Evolutionary conservation across 2,329 filamentous ascomycete genomes (phyloP).

Genomic region (Paramyrothecium sp.): DNA sequence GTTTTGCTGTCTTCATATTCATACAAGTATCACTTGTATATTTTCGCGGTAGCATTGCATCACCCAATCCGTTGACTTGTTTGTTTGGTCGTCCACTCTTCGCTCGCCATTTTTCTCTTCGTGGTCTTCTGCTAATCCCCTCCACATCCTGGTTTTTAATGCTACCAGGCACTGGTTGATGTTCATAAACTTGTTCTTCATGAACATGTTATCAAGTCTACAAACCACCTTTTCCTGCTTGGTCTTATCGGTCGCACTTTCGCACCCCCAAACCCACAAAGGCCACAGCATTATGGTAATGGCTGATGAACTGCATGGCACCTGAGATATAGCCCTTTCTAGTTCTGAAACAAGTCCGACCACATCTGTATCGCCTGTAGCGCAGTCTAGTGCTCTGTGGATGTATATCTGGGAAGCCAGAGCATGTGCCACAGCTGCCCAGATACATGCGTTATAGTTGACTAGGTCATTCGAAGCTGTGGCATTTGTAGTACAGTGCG

Average conservation of each 20-base stretch:
- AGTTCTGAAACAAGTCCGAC: neutral
- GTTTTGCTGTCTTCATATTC: too few species aligned
- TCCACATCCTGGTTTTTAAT: neutral
- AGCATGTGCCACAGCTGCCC: neutral
- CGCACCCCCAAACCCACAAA: constrained; percentile 7
- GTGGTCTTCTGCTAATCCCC: neutral
- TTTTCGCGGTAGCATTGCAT: neutral
- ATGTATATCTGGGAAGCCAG: neutral
- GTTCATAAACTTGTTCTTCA: neutral
- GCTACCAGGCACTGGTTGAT: neutral
- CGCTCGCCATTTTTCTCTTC: neutral
- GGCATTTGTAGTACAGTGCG: neutral
- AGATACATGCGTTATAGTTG: neutral
- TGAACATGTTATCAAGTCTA: neutral
- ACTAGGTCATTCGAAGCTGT: neutral
- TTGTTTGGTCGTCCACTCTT: neutral
- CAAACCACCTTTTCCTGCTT: neutral
- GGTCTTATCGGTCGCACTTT: neutral
- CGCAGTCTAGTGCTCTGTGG: neutral
- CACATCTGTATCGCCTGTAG: too few species aligned
- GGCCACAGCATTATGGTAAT: constrained; percentile 9
- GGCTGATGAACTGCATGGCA: neutral
- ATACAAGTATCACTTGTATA: neutral
- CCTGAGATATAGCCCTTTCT: neutral
- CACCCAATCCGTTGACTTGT: neutral